Conservation (phyloP, 768 basidiomycete genomes). For the Chalciporus chontae region DNA sequence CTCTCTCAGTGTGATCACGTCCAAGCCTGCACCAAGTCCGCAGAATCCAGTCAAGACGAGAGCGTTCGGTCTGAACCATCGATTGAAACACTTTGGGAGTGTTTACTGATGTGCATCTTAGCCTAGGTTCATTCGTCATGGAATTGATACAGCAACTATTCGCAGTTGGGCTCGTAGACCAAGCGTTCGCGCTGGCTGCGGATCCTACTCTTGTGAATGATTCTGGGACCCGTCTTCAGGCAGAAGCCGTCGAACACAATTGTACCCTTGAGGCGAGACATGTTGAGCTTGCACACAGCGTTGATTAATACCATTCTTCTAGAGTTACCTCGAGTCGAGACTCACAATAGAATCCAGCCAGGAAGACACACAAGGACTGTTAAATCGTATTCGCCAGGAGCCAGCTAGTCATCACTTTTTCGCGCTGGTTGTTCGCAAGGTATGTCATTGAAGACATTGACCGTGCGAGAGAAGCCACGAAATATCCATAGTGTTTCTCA, state of each 20-base stretch:
- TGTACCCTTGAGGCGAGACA: constrained; percentile 52
- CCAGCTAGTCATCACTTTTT: constrained; percentile 55
- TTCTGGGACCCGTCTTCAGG: constrained; percentile 43
- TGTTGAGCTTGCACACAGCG: neutral
- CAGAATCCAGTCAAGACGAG: constrained; percentile 23
- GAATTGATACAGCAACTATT: constrained; percentile 49
- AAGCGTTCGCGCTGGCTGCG: constrained; percentile 45
- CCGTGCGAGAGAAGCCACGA: neutral
- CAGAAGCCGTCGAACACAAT: constrained; percentile 61
- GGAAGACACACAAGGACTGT: constrained; percentile 34
- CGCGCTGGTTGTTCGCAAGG: constrained; percentile 54
- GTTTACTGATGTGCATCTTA: constrained; percentile 15
- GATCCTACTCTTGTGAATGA: constrained; percentile 52
- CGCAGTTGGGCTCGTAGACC: constrained; percentile 51
- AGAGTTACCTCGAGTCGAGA: constrained; percentile 52
- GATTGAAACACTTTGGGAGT: neutral
- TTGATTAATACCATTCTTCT: constrained; percentile 7
- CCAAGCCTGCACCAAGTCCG: constrained; percentile 32
- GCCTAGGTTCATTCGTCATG: constrained; percentile 24
- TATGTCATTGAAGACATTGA: constrained; percentile 27
- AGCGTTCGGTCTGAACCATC: constrained; percentile 10
- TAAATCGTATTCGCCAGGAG: constrained; percentile 51
- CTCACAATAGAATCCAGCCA: constrained; percentile 47
- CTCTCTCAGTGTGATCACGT: constrained; percentile 51
- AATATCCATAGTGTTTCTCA: constrained; percentile 51